Evolutionary conservation across 2,329 filamentous ascomycete species (phyloP).

Genomic region (Fusarium ambrosium): DNA sequence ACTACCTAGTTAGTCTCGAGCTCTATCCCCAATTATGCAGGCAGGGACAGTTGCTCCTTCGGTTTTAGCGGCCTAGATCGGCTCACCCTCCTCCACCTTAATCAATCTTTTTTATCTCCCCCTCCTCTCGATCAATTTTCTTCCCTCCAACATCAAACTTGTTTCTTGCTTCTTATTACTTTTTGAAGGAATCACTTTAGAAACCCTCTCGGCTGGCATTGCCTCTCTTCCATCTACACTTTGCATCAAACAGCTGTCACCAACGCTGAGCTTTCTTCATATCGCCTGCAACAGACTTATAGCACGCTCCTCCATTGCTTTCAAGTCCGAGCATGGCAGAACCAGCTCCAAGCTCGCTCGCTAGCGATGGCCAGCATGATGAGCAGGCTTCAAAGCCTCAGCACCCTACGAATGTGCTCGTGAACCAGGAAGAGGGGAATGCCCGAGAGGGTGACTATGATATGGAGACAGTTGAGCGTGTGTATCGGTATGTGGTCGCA

Average conservation of each 20-base stretch:
- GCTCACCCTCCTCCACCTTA: constrained; percentile 30
- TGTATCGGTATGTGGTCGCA: constrained; percentile 57
- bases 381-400: constrained; percentile 38
- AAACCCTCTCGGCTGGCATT: constrained; percentile 41
- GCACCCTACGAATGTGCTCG: constrained; percentile 38
- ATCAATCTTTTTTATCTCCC: constrained; percentile 27
- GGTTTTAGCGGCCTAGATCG: constrained; percentile 43
- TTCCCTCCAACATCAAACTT: constrained; percentile 29
- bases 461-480: constrained; percentile 65
- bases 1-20: neutral
- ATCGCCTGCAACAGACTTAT: constrained; percentile 53
- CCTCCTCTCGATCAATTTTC: constrained; percentile 16
- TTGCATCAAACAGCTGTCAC: constrained; percentile 19
- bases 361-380: constrained; percentile 51
- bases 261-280: neutral
- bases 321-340: constrained; percentile 63
- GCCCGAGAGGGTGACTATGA: constrained; percentile 59
- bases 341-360: constrained; percentile 47
- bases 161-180: neutral
- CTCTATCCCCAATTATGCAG: constrained; percentile 26
- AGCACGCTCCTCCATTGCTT: constrained; percentile 68
- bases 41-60: constrained; percentile 28
- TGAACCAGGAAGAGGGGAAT: constrained; percentile 50
- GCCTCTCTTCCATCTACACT: constrained; percentile 30
- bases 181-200: neutral